phyloP scores from a whole-genome alignment of 2,329 filamentous ascomycete genomes.

The Aspergillus pseudonomiae region DNA sequence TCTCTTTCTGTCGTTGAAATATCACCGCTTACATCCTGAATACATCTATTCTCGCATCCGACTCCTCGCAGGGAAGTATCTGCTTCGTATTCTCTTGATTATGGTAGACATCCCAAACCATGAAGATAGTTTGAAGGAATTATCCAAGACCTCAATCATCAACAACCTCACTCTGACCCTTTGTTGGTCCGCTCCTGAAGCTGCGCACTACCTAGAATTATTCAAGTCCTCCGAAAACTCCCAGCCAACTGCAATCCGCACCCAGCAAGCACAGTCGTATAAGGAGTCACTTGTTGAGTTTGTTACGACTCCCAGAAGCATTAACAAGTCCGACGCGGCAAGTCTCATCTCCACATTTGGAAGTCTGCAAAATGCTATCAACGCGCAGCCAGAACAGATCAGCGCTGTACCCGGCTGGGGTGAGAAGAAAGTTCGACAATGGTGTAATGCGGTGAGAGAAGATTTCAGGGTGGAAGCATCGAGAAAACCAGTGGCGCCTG shows the following conservation, averaged over 20 bases:
- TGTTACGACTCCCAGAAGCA: constrained; percentile 81
- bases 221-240: constrained; percentile 95
- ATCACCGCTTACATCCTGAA: constrained; percentile 94
- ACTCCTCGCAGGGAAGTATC: constrained; percentile 80
- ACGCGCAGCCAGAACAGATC: constrained; percentile 84
- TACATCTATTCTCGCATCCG: constrained; percentile 96
- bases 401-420: constrained; percentile 89
- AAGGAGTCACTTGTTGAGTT: constrained; percentile 89
- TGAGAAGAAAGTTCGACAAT: constrained; percentile 88
- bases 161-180: constrained; percentile 91
- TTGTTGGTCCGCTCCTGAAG: constrained; percentile 93
- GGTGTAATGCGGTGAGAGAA: constrained; percentile 79
- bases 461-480: constrained; percentile 78
- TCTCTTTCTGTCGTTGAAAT: constrained; percentile 91
- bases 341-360: constrained; percentile 91
- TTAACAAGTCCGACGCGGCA: constrained; percentile 95
- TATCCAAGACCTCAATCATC: constrained; percentile 88
- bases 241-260: constrained; percentile 77
- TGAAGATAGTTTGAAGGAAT: constrained; percentile 83
- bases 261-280: constrained; percentile 81
- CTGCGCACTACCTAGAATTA: constrained; percentile 87
- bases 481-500: constrained; percentile 55
- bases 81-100: constrained; percentile 79
- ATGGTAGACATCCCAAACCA: constrained; percentile 97
- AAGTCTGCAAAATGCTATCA: constrained; percentile 81